Base-by-base conservation (phyloP, 345 rosid species). In the Gynandropsis gynandra region DNA sequence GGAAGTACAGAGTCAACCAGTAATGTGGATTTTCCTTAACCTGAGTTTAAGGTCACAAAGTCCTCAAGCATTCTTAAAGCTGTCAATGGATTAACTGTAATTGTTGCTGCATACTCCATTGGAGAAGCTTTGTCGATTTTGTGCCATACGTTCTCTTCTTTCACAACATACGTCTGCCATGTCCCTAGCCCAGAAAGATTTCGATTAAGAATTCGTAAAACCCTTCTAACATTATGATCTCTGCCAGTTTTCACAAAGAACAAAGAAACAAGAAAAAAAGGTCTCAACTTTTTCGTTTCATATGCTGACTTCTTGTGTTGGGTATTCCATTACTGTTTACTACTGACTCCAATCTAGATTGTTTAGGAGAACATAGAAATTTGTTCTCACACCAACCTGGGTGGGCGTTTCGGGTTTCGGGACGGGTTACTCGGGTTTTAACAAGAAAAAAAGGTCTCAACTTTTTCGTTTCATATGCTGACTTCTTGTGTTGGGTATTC, bases 51-150 rank as follows among this genome's bases (percentile, higher is more conserved):
- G 60, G 61, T 52, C 12, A 49, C 71, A 67, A 87, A 84, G 59
- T 87, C 96, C 58, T 80, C 87, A 14, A 90, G 92, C 96, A 87
- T 90, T 68, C 89, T 74, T 46, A 90, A 54, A 60, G 98, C 82
- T 24, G 82, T 77, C 73, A 82, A 77, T 29, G 98, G 98, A 77
- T 90, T 87, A 69, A 90, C 88, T 16, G 80, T 84, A 31, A 87
- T 62, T 3, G 98, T 84, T 0, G 96, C 89, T 16, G 96, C 98
- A 75, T 87, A 90, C 68, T 87, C 93, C 66, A 77, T 64, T 0
- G 93, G 89, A 7, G 77, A 53, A 7, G 66, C 71, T 72, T 87
- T 87, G 59, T 73, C 76, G 33, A 90, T 66, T 64, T 80, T 90
- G 67, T 87, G 95, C 93, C 93, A 90, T 27, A 72, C 70, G 57